Evolutionary conservation across 2,329 filamentous ascomycete genomes (phyloP), one percentile per base, ranked within the genome.

Genomic region (Fusarium goolgardi): DNA sequence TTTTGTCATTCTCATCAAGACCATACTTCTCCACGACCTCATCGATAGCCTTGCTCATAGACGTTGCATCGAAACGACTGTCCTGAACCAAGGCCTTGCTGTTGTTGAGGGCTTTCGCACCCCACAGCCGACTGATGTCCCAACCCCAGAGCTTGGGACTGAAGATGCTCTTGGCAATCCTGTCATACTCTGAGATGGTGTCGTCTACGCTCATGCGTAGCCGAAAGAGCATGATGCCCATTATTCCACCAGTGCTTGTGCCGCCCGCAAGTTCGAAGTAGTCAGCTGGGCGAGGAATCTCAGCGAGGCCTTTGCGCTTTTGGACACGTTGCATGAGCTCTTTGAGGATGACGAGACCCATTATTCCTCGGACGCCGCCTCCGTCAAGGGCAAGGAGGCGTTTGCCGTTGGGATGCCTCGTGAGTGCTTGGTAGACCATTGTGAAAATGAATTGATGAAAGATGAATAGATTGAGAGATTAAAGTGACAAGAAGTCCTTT

Each of bases 251-350:
- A 0, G 68, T 69, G 35, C 67, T 71, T 0, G 68, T 71, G 16
- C 68, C 68, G 1, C 47, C 67, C 0, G 68, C 67, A 2, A 71
- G 65, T 13, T 71, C 66, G 8, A 71, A 71, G 6, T 71, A 71
- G 15, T 71, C 68, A 0, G 52, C 50, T 8, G 68, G 68, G 0
- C 51, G 47, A 11, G 59, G 59, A 11, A 62, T 40, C 2, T 34
- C 25, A 0, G 35, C 4, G 0, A 62, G 40, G 0, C 23, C 20
- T 10, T 62, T 61, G n/a, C 43, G 50, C 13, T 55, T 45, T 3
- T 61, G 59, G 5, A 62, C 34, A 0, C 59, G 59, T 2, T 23
- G 4, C 56, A 62, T 62, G 20, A 62, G 59, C 18, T 62, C 46
- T 37, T n/a, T 31, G 11, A 62, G 59, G 20, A 62, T 34, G 6